Percentiles rank a stretch among this genome's conserved stretches.
phyloP scores from a whole-genome alignment of 768 basidiomycete genomes.

The Phlebiopsis gigantea region DNA sequence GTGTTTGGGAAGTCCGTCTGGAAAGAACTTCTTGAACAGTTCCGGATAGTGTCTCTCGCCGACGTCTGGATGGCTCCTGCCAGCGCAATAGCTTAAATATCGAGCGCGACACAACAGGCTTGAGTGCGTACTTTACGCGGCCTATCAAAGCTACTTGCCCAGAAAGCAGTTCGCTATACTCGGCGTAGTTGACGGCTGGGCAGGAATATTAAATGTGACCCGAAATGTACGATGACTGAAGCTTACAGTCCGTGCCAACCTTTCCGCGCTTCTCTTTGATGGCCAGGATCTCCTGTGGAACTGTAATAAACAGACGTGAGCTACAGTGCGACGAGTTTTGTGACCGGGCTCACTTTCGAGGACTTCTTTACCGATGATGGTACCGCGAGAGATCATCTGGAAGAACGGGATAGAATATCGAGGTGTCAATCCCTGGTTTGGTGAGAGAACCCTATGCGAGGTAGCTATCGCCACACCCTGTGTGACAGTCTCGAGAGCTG shows the following conservation, averaged over 20 bases:
- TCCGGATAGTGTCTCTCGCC: slow-evolving; percentile 72
- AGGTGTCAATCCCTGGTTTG: slow-evolving; percentile 45
- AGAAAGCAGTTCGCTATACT: slow-evolving; percentile 65
- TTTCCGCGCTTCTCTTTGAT: slow-evolving; percentile 54
- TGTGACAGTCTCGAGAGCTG: slow-evolving; percentile 76
- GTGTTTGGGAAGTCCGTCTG: slow-evolving; percentile 47
- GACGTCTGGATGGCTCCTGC: slow-evolving; percentile 82
- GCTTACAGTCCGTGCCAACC: slow-evolving; percentile 60
- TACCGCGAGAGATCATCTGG: slow-evolving; percentile 65
- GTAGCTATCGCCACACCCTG: slow-evolving; percentile 74
- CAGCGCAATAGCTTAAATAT: not conserved
- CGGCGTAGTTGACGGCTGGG: slow-evolving; percentile 77
- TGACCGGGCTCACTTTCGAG: slow-evolving; percentile 35
- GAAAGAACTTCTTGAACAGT: slow-evolving; percentile 67
- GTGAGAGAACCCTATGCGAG: slow-evolving; percentile 75
- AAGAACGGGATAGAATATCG: slow-evolving; percentile 86
- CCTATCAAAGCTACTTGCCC: slow-evolving; percentile 74
- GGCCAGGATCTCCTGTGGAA: slow-evolving; percentile 60
- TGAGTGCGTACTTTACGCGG: slow-evolving; percentile 49
- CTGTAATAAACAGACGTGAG: slow-evolving; percentile 26
- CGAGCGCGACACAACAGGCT: no score
- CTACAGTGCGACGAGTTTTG: not conserved
- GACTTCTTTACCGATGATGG: slow-evolving; percentile 43
- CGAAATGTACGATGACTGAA: not conserved
- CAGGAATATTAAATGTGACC: not conserved